A percentile compares a stretch with the other conserved stretches of the same genome.
Evolutionary conservation across 257 asterid genomes (phyloP).

Genomic region (Jacaranda copaia): DNA sequence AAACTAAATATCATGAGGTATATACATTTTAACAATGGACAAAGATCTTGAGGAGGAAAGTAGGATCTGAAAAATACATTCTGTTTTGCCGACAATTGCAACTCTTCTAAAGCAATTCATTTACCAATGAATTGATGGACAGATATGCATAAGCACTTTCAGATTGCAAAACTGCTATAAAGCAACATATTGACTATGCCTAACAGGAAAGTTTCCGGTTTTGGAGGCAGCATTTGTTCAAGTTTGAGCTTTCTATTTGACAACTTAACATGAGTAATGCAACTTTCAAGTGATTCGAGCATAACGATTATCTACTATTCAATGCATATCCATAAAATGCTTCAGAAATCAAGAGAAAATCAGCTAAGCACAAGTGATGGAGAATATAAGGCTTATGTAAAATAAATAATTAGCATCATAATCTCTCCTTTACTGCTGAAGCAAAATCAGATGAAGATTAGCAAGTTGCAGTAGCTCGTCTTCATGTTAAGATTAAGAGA

Average conservation of each 20-base stretch:
- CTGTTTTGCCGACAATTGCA: background rate
- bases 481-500: background rate
- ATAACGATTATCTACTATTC: background rate
- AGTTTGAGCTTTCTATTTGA: background rate
- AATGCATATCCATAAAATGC: background rate
- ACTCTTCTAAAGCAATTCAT: background rate
- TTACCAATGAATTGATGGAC: background rate
- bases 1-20: background rate
- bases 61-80: background rate
- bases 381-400: background rate
- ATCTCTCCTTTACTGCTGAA: background rate
- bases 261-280: background rate
- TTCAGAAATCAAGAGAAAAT: background rate
- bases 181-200: background rate
- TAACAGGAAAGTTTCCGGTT: background rate
- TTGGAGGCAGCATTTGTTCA: too few relatives aligned
- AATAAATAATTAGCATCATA: constrained; percentile 6
- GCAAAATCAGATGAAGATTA: background rate
- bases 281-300: background rate
- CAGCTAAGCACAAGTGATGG: background rate
- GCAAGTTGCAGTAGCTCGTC: too few relatives aligned
- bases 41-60: background rate
- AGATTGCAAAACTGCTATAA: background rate
- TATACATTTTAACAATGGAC: background rate
- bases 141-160: background rate